A percentile compares a stretch with the other conserved stretches of the same genome.
Conservation (phyloP, 768 basidiomycete genomes). For the Nidularia sp. region DNA sequence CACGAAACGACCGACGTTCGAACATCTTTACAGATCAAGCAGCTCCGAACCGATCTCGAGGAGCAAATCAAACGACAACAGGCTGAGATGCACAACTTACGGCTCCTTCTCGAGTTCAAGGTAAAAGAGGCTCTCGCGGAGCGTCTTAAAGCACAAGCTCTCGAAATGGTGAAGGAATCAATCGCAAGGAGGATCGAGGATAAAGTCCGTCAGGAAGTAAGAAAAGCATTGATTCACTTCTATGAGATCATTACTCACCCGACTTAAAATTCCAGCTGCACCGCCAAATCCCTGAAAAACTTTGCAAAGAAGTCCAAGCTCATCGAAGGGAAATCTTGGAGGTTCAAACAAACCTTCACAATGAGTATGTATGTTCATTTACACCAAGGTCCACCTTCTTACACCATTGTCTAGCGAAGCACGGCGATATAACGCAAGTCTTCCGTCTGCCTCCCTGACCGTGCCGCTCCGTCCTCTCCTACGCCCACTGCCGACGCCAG, state of each 20-base stretch:
- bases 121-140: constrained; percentile 39
- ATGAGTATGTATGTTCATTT: constrained; percentile 33
- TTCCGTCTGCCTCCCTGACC: constrained; percentile 30
- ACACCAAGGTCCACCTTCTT: not conserved
- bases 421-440: constrained; percentile 33
- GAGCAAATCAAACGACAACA: constrained; percentile 34
- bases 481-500: constrained; percentile 43
- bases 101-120: constrained; percentile 25
- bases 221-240: not conserved
- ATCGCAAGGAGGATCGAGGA: constrained; percentile 33
- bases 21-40: constrained; percentile 29
- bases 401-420: constrained; percentile 33
- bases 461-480: constrained; percentile 47
- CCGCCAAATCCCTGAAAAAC: constrained; percentile 35
- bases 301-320: constrained; percentile 31
- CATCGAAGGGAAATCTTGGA: constrained; percentile 40
- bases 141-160: constrained; percentile 30
- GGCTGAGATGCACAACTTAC: constrained; percentile 28
- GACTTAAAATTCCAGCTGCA: constrained; percentile 24
- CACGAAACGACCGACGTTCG: no score
- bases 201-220: constrained; percentile 39
- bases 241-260: no score
- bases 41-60: constrained; percentile 30
- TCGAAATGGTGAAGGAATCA: constrained; percentile 25
- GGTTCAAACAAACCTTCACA: constrained; percentile 38